These are phyloP conservation scores for Mycena metata DNA, from an alignment of 768 basidiomycete genomes.

Conservation along the genomic window DNA sequence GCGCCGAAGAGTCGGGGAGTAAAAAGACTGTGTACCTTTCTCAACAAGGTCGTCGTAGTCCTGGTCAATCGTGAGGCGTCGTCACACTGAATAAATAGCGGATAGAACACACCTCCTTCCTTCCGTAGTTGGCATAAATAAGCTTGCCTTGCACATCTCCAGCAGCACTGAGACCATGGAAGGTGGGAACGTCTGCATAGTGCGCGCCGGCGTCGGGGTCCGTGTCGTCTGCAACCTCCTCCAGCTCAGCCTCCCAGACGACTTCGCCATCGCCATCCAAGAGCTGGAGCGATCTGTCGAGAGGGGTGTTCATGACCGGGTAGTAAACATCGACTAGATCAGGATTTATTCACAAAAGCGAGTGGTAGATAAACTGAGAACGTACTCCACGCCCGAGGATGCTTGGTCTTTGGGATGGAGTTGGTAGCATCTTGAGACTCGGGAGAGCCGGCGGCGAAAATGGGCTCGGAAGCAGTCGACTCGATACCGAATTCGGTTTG, in stretches of 20 bases:
- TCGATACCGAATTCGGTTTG: conserved; percentile 63
- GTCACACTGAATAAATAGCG: background rate
- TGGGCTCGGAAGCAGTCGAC: conserved; percentile 49
- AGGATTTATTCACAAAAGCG: background rate
- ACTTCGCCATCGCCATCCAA: conserved; percentile 63
- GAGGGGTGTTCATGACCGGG: conserved; percentile 78
- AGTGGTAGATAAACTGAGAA: background rate
- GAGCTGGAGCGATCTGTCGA: conserved; percentile 68
- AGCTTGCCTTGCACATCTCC: conserved; percentile 74
- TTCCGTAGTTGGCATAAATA: conserved; percentile 76
- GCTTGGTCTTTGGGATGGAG: conserved; percentile 53
- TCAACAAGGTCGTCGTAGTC: conserved; percentile 74
- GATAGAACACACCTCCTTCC: conserved; percentile 39
- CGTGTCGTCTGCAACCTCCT: conserved; percentile 74
- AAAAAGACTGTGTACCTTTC: conserved; percentile 52
- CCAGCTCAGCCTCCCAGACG: conserved; percentile 72
- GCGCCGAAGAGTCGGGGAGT: background rate
- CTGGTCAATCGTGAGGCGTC: conserved; percentile 19
- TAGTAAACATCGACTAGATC: conserved; percentile 70
- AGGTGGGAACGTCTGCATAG: conserved; percentile 69
- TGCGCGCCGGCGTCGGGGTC: conserved; percentile 75
- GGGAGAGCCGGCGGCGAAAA: conserved; percentile 70
- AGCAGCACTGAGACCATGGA: conserved; percentile 78
- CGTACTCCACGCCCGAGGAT: conserved; percentile 66
- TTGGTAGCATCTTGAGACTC: conserved; percentile 68